Evolutionary conservation across 768 basidiomycete genomes (phyloP).

Genomic region (Galerina sulciceps): DNA sequence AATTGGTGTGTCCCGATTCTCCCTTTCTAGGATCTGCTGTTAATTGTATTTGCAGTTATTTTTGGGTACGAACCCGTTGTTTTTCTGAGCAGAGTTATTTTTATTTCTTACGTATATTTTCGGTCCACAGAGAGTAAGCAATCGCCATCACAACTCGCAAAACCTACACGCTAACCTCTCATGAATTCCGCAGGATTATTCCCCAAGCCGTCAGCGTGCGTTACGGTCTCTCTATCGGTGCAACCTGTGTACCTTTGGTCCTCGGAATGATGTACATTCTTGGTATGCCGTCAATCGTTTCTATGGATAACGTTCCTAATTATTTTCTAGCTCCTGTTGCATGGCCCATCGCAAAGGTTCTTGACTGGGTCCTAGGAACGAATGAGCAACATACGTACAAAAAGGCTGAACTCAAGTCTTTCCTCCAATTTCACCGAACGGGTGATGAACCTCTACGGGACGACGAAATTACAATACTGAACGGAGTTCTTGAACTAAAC

Average conservation of each 20-base stretch:
- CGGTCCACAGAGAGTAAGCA: slow-evolving; percentile 63
- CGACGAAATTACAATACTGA: slow-evolving; percentile 82
- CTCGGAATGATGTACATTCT: slow-evolving; percentile 72
- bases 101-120: background rate
- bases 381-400: slow-evolving; percentile 79
- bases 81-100: background rate
- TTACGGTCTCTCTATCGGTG: slow-evolving; percentile 82
- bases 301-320: slow-evolving; percentile 1
- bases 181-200: slow-evolving; percentile 47
- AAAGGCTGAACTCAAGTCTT: slow-evolving; percentile 79
- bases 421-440: slow-evolving; percentile 78
- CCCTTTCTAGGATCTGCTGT: background rate
- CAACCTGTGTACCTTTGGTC: slow-evolving; percentile 76
- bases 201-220: slow-evolving; percentile 78
- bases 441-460: slow-evolving; percentile 81
- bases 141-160: slow-evolving; percentile 17
- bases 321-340: slow-evolving; percentile 69
- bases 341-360: slow-evolving; percentile 78
- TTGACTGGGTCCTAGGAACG: slow-evolving; percentile 83
- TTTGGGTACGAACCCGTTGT: slow-evolving; percentile 63
- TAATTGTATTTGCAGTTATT: slow-evolving; percentile 54
- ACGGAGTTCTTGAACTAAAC: slow-evolving; percentile 79
- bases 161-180: background rate
- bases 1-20: slow-evolving; percentile 49
- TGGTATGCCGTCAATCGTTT: slow-evolving; percentile 40